Percentiles rank a stretch among this genome's conserved stretches.
phyloP scores from a whole-genome alignment of 768 basidiomycete genomes.

The Mycena leptocephala region DNA sequence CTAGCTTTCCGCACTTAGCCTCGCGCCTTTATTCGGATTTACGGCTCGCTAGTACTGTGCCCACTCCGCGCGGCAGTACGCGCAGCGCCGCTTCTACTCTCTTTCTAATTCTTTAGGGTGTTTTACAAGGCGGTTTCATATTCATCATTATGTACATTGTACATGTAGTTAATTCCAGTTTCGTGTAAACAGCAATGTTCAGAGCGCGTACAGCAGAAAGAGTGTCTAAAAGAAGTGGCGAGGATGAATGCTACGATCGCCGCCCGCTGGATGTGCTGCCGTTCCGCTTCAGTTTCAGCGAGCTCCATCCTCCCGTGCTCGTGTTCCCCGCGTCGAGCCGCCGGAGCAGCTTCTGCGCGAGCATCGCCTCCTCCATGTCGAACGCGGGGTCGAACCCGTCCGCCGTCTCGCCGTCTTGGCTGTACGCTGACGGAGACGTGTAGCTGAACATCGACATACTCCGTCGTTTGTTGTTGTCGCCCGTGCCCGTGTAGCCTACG shows the following conservation, averaged over 20 bases:
- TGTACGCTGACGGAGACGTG: conserved; percentile 37
- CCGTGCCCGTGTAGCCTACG: not conserved
- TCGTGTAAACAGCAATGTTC: not conserved
- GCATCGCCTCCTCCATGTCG: conserved; percentile 40
- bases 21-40: not conserved
- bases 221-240: not conserved
- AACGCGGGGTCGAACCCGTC: conserved; percentile 22
- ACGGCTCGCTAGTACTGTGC: not conserved
- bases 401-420: conserved; percentile 27
- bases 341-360: conserved; percentile 38
- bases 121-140: not conserved
- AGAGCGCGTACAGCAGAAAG: not conserved
- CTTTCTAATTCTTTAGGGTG: not conserved
- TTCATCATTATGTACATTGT: conserved; percentile 22
- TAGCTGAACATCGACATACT: conserved; percentile 38
- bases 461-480: not conserved
- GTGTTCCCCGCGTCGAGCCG: conserved; percentile 31
- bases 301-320: not conserved
- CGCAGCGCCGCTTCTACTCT: not conserved
- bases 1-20: conserved; percentile 2
- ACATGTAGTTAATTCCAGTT: not conserved
- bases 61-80: conserved; percentile 3
- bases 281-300: conserved; percentile 21
- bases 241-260: not conserved
- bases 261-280: conserved; percentile 3